Percentiles rank a stretch among this genome's conserved stretches.
Evolutionary conservation across 2,329 filamentous ascomycete species (phyloP).

Genomic region (Periconia macrospinosa): DNA sequence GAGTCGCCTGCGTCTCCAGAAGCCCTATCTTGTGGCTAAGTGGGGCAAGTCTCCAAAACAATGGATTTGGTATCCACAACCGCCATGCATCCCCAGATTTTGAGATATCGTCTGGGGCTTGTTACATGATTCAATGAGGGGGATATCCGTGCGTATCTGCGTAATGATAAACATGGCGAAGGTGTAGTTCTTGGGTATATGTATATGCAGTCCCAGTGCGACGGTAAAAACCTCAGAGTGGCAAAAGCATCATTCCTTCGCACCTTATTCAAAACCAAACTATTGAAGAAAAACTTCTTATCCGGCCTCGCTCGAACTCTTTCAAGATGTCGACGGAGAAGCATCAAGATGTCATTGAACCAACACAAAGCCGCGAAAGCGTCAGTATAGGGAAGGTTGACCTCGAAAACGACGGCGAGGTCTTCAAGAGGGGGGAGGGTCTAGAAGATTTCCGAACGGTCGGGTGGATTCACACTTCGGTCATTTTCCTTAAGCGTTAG

Average conservation of each 20-base stretch:
- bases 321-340: constrained; percentile 29
- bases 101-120: constrained; percentile 5
- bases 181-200: constrained; percentile 8
- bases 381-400: constrained; percentile 24
- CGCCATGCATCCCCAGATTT: constrained; percentile 27
- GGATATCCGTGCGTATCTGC: constrained; percentile 3
- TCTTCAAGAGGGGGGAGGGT: constrained; percentile 53
- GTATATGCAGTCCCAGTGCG: neutral
- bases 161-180: constrained; percentile 3
- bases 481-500: constrained; percentile 56
- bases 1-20: constrained; percentile 5
- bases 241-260: neutral
- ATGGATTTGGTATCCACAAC: constrained; percentile 11
- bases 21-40: constrained; percentile 16
- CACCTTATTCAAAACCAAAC: neutral
- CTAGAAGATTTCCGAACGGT: constrained; percentile 58
- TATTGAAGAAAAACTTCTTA: neutral
- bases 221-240: neutral
- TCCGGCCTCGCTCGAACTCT: neutral
- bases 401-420: constrained; percentile 46
- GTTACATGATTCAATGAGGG: neutral
- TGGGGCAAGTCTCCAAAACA: constrained; percentile 23
- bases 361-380: constrained; percentile 23
- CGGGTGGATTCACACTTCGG: constrained; percentile 54
- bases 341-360: constrained; percentile 24